Evolutionary conservation across 75 land plant genomes (phyloP), one percentile per base, ranked within the genome.

Genomic region (Picea sitchensis): DNA sequence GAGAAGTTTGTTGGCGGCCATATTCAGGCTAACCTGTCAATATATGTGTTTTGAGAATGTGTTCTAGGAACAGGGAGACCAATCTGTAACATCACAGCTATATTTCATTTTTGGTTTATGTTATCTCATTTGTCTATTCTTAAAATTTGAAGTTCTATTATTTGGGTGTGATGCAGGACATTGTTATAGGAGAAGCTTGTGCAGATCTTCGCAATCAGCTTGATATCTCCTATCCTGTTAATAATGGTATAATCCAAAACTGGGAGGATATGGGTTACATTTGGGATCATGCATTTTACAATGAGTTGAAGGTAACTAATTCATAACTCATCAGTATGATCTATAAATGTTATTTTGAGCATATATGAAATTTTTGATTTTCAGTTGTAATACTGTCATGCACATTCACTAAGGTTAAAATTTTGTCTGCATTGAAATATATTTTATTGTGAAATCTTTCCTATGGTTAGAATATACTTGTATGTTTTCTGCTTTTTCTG

Each of bases 251-350:
- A 79, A 92, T 98, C 65, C 99, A 95, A 80, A 93, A 92, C 78
- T 98, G 99, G 99, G 99, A 98, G 58, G 99, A 98, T 79, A 98
- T 98, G 98, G 82, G 88, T 51, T 94, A 95, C 84, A 85, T 97
- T 9, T 97, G 99, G 99, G 99, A 97, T 76, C 99, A 97, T 85
- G 93, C 96, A 20, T 96, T 98, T 79, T 91, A 65, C 76, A 84
- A 87, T 74, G 96, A 95, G 82, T 78, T 98, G 31, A 93, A 91
- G 81, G 99, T 92, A 83, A 57, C 20, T n/a, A 3, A 20, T 7
- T 4, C 13, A 41, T 14, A 71, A 23, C 74, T 32, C 2, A 32
- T 31, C 56, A 51, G 56, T 51, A 51, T 9, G 32, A 18, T 36
- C 15, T 5, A 68, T 67, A 18, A 30, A 65, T 30, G 26, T 11